Evolutionary conservation across 1,284 basidiomycete species (phyloP).

Genomic region (Trichosporon sp.): DNA sequence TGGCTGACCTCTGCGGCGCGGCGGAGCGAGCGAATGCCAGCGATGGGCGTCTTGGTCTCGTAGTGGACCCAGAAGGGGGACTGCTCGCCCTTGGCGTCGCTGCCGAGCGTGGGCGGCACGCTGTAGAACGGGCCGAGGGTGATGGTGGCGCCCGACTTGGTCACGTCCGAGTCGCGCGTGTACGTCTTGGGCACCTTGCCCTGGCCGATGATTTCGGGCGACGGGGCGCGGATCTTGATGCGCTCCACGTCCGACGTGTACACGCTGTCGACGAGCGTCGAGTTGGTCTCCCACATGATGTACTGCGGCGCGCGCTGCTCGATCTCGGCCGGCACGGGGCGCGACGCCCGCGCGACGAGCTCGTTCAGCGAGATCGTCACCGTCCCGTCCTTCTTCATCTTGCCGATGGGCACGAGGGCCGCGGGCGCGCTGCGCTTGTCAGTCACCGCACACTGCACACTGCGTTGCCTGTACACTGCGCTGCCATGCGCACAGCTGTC

Average conservation of each 20-base stretch:
- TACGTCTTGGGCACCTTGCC: conserved; percentile 52
- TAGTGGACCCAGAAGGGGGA: conserved; percentile 72
- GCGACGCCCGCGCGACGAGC: conserved; percentile 67
- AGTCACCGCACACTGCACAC: no score
- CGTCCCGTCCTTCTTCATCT: conserved; percentile 55
- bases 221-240: conserved; percentile 77
- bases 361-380: conserved; percentile 71
- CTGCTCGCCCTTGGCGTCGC: conserved; percentile 56
- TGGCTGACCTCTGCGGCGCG: conserved; percentile 88
- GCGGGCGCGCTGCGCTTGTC: conserved; percentile 28
- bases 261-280: conserved; percentile 66
- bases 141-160: conserved; percentile 72
- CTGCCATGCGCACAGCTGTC: no score
- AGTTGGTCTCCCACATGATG: conserved; percentile 68
- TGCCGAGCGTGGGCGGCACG: conserved; percentile 58
- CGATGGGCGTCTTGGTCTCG: conserved; percentile 69
- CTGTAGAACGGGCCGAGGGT: conserved; percentile 83
- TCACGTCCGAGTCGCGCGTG: conserved; percentile 49
- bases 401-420: conserved; percentile 33
- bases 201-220: conserved; percentile 64
- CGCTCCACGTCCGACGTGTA: conserved; percentile 76
- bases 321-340: conserved; percentile 68
- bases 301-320: conserved; percentile 74
- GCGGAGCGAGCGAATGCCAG: conserved; percentile 67
- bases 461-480: no score